Evolutionary conservation across 1,139 yeast genomes (phyloP), one percentile per base, ranked within the genome.

Genomic region (Kodamaea anthophila): DNA sequence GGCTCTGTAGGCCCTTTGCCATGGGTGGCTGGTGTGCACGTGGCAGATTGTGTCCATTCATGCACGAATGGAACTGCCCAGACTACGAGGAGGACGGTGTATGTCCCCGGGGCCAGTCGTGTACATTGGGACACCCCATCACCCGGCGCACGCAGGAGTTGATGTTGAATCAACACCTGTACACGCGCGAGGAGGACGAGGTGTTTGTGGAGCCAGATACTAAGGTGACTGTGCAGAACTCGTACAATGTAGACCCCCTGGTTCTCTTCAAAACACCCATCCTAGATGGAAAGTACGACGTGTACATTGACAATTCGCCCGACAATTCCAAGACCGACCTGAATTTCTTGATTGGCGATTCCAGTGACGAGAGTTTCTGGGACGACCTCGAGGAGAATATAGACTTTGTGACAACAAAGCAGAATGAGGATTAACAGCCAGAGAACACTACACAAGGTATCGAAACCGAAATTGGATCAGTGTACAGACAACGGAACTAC

Each of bases 11-110:
- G 18, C 77, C 72, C 18, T 84, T 84, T 58, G 69, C 88, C 2
- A 46, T 77, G 20, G 71, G 72, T 6, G 88, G 91, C 1, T 80
- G 72, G 55, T 83, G 94, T 51, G 70, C 60, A 16, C 50, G 72
- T 21, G 94, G 94, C 0, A 48, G 53, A 13, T 43, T 49, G 21
- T 83, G 94, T 49, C 63, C 68, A 5, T 65, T 71, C 34, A 53
- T 70, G 23, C 94, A 83, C 50, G 55, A 60, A 8, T 68, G 62
- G 42, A 74, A 72, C 34, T 83, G 94, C 51, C 93, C 94, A 0
- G 91, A 82, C 46, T 74, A 66, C 41, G 79, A 74, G 39, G 77
- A 74, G 37, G 58, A 60, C 13, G 82, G 82, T 9, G 46, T 43
- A 13, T 83, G 94, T 51, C 61, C 72, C 1, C 53, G 71, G 34